Evolutionary conservation across 257 asterid species (phyloP), one percentile per base, ranked within the genome.

Genomic region (Nicotiana paniculata): DNA sequence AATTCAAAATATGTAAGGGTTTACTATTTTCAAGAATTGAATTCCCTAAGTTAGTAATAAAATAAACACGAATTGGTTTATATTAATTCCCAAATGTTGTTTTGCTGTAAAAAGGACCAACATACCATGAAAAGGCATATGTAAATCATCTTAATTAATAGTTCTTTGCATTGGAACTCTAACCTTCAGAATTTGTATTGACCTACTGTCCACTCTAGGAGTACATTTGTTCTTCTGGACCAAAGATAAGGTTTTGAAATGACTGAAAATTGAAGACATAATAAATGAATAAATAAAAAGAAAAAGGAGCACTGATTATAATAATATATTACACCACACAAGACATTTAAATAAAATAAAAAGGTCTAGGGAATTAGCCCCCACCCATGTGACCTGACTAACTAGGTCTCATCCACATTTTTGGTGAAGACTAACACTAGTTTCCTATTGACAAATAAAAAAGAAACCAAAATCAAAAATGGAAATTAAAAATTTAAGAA

Each of bases 341-440:
- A 39, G 32, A 70, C n/a, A 10, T 2, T 39, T 70, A 21, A 43
- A 21, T 43, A 70, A 39, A 43, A 43, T 72, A 1, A 1, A 11
- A 43, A 21, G 13, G 59, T 72, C 12, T 72, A 6, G 78, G 78
- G 18, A 26, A 80, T 70, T 33, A 80, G 65, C 3, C 80, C 80
- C 74, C 84, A 55, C 77, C 79, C 87, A 84, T 81, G 84, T 84
- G 84, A 37, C 65, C 15, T 18, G 37, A 7, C 26, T 64, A 43
- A 79, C 75, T 53, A 84, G 79, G 63, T 39, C 65, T 62, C 24
- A n/a, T 75, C 65, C 81, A 24, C 26, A 80, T 37, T 53, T 33
- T 84, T 62, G 57, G 32, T 80, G 43, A 80, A 16, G 59, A 59
- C 70, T 46, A 21, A 62, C 58, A 63, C 69, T 59, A 79, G n/a